Evolutionary conservation across 1,139 yeast genomes (phyloP).

Genomic region (Saccharomycopsis hybrid): DNA sequence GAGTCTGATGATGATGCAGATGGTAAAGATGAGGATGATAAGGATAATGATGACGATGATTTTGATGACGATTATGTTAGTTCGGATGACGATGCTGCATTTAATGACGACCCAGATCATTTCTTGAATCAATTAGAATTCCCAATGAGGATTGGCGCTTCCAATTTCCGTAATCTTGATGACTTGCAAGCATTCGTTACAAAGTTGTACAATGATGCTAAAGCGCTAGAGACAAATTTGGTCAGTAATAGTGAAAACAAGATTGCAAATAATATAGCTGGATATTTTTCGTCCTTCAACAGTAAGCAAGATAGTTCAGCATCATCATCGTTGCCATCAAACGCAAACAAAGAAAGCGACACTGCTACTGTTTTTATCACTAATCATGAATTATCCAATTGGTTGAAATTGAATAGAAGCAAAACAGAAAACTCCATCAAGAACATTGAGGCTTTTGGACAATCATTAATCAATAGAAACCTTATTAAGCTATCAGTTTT

Average conservation of each 20-base stretch:
- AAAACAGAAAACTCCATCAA: slow-evolving; percentile 21
- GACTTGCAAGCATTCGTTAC: slow-evolving; percentile 24
- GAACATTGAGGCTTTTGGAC: slow-evolving; percentile 19
- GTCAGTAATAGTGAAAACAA: no score
- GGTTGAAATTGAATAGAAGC: slow-evolving; percentile 24
- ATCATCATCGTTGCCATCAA: no score
- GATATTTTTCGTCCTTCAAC: not conserved
- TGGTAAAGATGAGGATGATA: slow-evolving; percentile 27
- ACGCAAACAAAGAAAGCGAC: slow-evolving; percentile 9
- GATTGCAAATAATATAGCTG: not conserved
- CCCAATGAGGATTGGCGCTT: slow-evolving; percentile 25
- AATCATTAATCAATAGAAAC: slow-evolving; percentile 7
- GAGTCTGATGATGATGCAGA: slow-evolving; percentile 29
- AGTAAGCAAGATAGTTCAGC: no score
- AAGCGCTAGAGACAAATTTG: no score
- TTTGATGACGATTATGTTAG: no score
- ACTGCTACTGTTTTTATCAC: slow-evolving; percentile 13
- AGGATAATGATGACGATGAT: slow-evolving; percentile 21
- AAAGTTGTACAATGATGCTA: slow-evolving; percentile 23
- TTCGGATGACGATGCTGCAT: not conserved
- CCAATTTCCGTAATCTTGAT: slow-evolving; percentile 19
- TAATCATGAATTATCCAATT: slow-evolving; percentile 19
- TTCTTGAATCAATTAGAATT: slow-evolving; percentile 22
- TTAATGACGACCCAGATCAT: slow-evolving; percentile 22
- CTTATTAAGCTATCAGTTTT: slow-evolving; percentile 20